phyloP scores from a whole-genome alignment of 2,329 filamentous ascomycete species.

The Phaeoacremonium minimum region DNA sequence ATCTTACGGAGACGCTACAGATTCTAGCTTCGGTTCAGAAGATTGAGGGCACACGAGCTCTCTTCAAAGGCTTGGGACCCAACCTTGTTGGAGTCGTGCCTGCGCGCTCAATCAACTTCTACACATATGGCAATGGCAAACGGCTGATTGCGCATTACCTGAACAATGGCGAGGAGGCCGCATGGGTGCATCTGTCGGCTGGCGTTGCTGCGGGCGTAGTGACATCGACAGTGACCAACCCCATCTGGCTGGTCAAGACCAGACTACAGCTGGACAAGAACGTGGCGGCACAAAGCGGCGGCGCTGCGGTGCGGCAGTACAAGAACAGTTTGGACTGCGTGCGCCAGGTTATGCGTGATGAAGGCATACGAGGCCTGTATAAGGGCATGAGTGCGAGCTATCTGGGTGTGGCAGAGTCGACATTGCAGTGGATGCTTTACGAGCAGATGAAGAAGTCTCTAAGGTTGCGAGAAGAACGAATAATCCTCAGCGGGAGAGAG shows the following conservation, averaged over 20 bases:
- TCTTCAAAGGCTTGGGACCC: constrained; percentile 91
- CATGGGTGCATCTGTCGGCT: constrained; percentile 74
- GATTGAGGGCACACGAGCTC: constrained; percentile 75
- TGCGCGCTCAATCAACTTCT: constrained; percentile 89
- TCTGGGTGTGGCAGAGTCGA: constrained; percentile 83
- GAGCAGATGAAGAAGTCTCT: constrained; percentile 84
- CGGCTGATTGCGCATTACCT: constrained; percentile 70
- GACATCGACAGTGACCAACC: constrained; percentile 89
- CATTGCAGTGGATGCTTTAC: constrained; percentile 90
- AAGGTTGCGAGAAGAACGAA: constrained; percentile 55
- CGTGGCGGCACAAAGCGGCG: constrained; percentile 56
- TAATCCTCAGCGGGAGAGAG: constrained; percentile 53
- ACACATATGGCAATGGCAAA: constrained; percentile 89
- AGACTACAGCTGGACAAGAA: constrained; percentile 88
- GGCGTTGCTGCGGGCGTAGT: constrained; percentile 76
- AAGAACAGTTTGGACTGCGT: constrained; percentile 86
- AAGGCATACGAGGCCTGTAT: constrained; percentile 80
- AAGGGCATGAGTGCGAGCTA: constrained; percentile 90
- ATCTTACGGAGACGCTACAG: constrained; percentile 81
- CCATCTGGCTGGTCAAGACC: constrained; percentile 96
- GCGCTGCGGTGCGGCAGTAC: constrained; percentile 62
- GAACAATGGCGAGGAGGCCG: constrained; percentile 64
- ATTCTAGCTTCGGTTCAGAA: constrained; percentile 79
- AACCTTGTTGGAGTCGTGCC: constrained; percentile 88
- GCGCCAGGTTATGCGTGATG: constrained; percentile 72